Base-by-base conservation (phyloP, 495 filamentous ascomycete genomes). In the Penicillium cataractarum region DNA sequence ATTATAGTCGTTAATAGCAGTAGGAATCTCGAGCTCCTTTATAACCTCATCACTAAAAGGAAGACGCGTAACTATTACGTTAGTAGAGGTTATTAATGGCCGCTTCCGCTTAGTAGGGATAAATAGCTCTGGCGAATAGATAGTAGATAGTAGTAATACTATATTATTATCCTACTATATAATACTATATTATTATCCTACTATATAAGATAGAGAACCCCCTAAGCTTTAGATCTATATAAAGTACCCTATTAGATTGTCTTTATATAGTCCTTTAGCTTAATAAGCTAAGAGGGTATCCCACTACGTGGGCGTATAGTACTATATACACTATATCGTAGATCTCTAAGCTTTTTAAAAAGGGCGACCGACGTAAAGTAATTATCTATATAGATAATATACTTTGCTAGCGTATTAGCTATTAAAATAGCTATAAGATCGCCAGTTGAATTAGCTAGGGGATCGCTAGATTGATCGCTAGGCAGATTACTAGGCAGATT, bases 151-250 rank as follows among this genome's bases (percentile, higher is more conserved):
- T 48, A 48, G 10, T 24, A 48, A 13, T 48, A 48, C 44, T 48
- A 48, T 48, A 48, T 48, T 48, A 24, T 48, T 48, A 48, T 48
- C 44, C 44, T 48, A n/a, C 44, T 13, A 48, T 10, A n/a, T n/a
- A 48, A 48, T 48, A 48, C 44, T 48, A 48, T 48, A 48, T 48
- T 48, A 24, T 48, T 48, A 48, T 48, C 44, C 44, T 48, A n/a
- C 44, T 13, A 48, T 10, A n/a, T n/a, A 48, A 48, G 2, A 21
- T n/a, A 48, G 17, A 48, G 44, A 21, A 48, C 9, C 12, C 44
- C 44, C 9, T 26, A 7, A 6, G 10, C 44, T 48, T 48, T n/a
- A 3, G 44, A 48, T 26, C 6, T 22, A 22, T 48, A 48, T 48
- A 48, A 22, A 21, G 19, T 48, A 13, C 44, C 44, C 44, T 6